phyloP scores from a whole-genome alignment of 176 grass and related monocot species.

The Urochloa ruziziensis region DNA sequence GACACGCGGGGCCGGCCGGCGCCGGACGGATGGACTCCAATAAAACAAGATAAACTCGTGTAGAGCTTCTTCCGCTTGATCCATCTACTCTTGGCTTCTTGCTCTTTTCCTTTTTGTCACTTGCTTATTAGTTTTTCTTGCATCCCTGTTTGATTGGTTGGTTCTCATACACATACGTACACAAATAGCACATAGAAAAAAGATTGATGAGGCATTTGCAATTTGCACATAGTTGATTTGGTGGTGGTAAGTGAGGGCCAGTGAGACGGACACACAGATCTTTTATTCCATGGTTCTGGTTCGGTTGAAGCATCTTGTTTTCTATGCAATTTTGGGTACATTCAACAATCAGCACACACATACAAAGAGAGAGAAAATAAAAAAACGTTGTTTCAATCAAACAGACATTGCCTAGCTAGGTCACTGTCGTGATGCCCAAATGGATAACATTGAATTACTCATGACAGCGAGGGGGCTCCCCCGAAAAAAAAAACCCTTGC shows the following conservation, averaged over 20 bases:
- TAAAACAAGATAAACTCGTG: constrained; percentile 33
- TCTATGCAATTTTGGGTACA: background rate
- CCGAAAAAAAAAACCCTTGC: background rate
- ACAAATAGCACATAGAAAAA: constrained; percentile 9
- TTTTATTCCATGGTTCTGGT: constrained; percentile 43
- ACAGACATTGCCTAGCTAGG: background rate
- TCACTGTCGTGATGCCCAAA: constrained; percentile 9
- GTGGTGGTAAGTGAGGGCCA: background rate
- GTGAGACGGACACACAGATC: background rate
- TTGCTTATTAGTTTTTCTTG: constrained; percentile 5
- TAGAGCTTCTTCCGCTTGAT: background rate
- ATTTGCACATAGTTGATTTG: constrained; percentile 32
- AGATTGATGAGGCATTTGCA: background rate
- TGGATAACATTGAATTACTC: constrained; percentile 36
- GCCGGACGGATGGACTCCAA: no score
- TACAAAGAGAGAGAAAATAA: background rate
- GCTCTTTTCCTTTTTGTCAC: constrained; percentile 7
- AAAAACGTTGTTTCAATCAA: background rate
- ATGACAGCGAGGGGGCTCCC: background rate
- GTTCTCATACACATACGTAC: background rate
- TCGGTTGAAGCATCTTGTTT: constrained; percentile 33
- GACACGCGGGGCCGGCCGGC: constrained; percentile 12
- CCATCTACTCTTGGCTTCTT: constrained; percentile 9
- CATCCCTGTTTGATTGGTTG: background rate
- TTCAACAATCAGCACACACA: background rate